Evolutionary conservation across 352 stramenopile genomes (phyloP).

Genomic region (Globisporangium spinosum): DNA sequence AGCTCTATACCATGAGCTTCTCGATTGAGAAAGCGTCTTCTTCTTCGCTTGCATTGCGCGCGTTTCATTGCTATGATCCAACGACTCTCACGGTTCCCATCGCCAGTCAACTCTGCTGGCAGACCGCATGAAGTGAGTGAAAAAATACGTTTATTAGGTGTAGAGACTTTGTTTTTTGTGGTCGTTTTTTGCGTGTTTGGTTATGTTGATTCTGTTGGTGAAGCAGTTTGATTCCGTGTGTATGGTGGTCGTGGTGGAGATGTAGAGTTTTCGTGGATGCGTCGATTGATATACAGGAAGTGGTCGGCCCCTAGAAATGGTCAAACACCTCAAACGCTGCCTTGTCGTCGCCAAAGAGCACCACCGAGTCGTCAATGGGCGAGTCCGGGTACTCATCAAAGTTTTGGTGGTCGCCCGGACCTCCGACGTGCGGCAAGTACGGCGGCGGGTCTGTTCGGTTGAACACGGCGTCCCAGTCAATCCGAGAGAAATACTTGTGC

Average conservation of each 20-base stretch:
- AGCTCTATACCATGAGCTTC: too few species aligned
- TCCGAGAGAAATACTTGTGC: slow-evolving; percentile 90
- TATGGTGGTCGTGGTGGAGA: background rate
- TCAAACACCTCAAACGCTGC: slow-evolving; percentile 84
- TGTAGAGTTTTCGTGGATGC: background rate
- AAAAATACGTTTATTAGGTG: slow-evolving; percentile 12
- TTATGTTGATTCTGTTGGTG: slow-evolving; percentile 1
- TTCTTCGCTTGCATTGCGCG: background rate
- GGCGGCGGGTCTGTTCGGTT: slow-evolving; percentile 65
- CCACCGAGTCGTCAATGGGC: slow-evolving; percentile 75
- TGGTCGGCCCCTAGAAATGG: slow-evolving; percentile 52
- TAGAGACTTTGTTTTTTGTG: slow-evolving; percentile 2
- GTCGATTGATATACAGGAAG: background rate
- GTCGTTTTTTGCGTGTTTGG: background rate
- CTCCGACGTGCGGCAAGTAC: slow-evolving; percentile 83
- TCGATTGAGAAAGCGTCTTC: too few species aligned
- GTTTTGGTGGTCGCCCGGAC: slow-evolving; percentile 88
- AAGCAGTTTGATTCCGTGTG: background rate
- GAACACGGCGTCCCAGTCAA: slow-evolving; percentile 85
- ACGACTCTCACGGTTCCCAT: too few species aligned
- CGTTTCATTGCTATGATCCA: too few species aligned
- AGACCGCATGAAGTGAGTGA: too few species aligned
- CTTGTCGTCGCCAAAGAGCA: slow-evolving; percentile 84
- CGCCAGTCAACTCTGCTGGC: too few species aligned
- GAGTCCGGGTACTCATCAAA: slow-evolving; percentile 93